phyloP scores from a whole-genome alignment of 352 stramenopile genomes.

The Bremia lactucae region DNA sequence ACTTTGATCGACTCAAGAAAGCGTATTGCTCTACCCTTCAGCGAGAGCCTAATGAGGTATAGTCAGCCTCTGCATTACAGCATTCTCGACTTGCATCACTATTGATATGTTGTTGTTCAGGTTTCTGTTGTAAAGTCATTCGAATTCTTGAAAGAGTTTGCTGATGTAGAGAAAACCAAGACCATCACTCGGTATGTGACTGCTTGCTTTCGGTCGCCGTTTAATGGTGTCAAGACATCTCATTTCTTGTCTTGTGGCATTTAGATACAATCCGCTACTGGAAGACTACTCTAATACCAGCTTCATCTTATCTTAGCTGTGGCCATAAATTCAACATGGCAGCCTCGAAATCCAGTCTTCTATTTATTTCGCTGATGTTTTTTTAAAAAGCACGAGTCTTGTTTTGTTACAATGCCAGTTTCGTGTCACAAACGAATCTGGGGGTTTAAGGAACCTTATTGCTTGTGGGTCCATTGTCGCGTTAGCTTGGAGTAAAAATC shows the following conservation, averaged over 20 bases:
- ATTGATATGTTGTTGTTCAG: slow-evolving; percentile 23
- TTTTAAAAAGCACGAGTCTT: no score
- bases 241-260: not conserved
- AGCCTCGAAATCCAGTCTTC: no score
- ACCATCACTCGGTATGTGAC: slow-evolving; percentile 62
- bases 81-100: no score
- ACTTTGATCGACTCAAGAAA: slow-evolving; percentile 74
- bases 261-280: slow-evolving; percentile 82
- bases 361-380: no score
- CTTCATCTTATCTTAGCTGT: slow-evolving; percentile 71
- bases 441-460: slow-evolving; percentile 5
- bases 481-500: slow-evolving; percentile 30
- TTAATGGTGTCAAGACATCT: not conserved
- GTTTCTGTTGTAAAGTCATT: slow-evolving; percentile 78
- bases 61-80: no score
- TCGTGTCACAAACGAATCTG: not conserved
- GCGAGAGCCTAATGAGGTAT: slow-evolving; percentile 39
- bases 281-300: slow-evolving; percentile 87
- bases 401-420: no score
- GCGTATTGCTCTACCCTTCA: slow-evolving; percentile 66
- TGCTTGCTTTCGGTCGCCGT: not conserved
- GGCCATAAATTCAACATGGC: no score
- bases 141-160: slow-evolving; percentile 73
- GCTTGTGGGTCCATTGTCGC: slow-evolving; percentile 10
- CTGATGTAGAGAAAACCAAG: slow-evolving; percentile 60